Evolutionary conservation across 208 protist species (phyloP), one percentile per base, ranked within the genome.

Genomic region (Novymonas esmeraldas): DNA sequence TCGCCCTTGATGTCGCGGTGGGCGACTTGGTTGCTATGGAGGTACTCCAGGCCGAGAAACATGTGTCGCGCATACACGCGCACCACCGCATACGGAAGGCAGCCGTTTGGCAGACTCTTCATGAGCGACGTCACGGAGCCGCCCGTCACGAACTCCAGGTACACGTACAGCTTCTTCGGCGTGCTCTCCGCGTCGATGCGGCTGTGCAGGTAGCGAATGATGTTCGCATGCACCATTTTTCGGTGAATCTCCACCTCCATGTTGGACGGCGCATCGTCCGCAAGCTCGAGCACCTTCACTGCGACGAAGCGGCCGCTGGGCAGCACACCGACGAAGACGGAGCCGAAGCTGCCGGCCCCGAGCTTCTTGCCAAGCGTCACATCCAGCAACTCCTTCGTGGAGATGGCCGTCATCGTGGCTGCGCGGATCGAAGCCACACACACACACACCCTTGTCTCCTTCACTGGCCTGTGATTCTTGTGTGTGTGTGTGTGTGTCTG

Each of bases 1-100:
- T 97, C 93, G 9, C 93, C 93, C 73, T 97, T 97, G 52, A 97
- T 90, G 57, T 97, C 93, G 41, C 93, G 82, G 66, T 97, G 93
- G 28, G 93, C 93, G 6, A 96, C 91, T 58, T 94, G 67, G 74
- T 96, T 94, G 33, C 78, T 78, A 79, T 96, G 91, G 24, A 96
- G 75, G 57, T 94, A 96, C 75, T 90, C 71, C 34, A 96, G 68
- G 9, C 91, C 91, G 50, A 76, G 82, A 44, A 96, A 96, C 79
- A 96, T 96, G 60, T 96, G 91, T 0, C 87, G 84, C 11, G 87
- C 74, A 65, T 96, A 96, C 10, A 94, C 88, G 11, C 88, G 73
- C 41, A 93, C 91, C 36, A 92, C 91, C 9, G 79, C n/a, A 44
- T 81, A 79, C 13, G 91, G 91, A 51, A 96, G 64, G 56, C 83